A percentile compares a stretch with the other conserved stretches of the same genome.
Conservation (phyloP, 2,329 filamentous ascomycete species). For the Elsinoe australis region DNA sequence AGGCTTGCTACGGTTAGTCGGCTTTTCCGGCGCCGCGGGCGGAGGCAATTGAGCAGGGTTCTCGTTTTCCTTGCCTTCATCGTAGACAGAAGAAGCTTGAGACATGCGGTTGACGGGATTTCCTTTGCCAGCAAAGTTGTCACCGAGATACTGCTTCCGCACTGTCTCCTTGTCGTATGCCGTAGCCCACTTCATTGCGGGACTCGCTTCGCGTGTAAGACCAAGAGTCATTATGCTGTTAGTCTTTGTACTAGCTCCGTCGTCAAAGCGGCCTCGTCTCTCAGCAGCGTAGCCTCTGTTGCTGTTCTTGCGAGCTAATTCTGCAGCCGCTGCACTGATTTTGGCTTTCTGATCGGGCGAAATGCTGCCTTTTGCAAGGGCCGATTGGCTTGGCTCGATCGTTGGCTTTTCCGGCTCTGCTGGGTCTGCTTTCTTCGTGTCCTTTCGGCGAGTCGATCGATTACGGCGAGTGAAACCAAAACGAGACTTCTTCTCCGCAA, state of each 20-base stretch:
- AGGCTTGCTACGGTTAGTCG: slow-evolving; percentile 6
- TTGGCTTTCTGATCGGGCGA: slow-evolving; percentile 85
- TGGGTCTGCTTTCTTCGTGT: slow-evolving; percentile 42
- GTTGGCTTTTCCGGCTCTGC: slow-evolving; percentile 28
- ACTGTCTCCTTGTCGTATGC: slow-evolving; percentile 89
- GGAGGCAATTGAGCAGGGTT: neutral
- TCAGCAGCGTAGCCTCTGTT: slow-evolving; percentile 46
- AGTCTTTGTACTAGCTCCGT: slow-evolving; percentile 60
- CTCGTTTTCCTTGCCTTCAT: slow-evolving; percentile 16
- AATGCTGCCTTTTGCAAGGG: slow-evolving; percentile 72
- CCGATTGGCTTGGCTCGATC: slow-evolving; percentile 42
- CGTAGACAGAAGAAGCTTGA: slow-evolving; percentile 16
- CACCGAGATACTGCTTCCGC: slow-evolving; percentile 74
- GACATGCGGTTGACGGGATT: slow-evolving; percentile 31
- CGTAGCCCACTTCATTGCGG: slow-evolving; percentile 93
- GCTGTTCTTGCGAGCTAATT: slow-evolving; percentile 58
- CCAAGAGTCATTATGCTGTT: slow-evolving; percentile 86
- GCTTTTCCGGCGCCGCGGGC: neutral
- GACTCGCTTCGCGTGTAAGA: slow-evolving; percentile 78
- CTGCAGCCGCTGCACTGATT: slow-evolving; percentile 83
- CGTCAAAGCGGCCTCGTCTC: slow-evolving; percentile 48
- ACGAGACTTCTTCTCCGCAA: slow-evolving; percentile 90
- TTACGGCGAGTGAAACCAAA: slow-evolving; percentile 75
- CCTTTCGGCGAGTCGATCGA: slow-evolving; percentile 61
- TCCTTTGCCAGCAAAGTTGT: slow-evolving; percentile 64